A percentile compares a stretch with the other conserved stretches of the same genome.
These are phyloP conservation scores for Cotoneaster glaucophyllus DNA, from an alignment of 306 rosid species.

Conservation along the genomic window DNA sequence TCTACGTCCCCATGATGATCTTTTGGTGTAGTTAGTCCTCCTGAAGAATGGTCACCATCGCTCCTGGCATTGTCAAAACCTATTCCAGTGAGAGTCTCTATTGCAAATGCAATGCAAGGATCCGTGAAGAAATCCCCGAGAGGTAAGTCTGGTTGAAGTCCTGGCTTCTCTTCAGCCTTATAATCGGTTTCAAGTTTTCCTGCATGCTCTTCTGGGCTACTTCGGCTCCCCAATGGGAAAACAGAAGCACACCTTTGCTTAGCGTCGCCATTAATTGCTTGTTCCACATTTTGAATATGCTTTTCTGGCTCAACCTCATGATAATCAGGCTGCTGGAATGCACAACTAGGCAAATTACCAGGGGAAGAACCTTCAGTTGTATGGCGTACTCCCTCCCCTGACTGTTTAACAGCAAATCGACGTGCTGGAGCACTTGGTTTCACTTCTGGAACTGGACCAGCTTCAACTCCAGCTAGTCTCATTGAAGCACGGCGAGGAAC, in stretches of 20 bases:
- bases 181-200: slow-evolving; percentile 20
- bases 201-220: slow-evolving; percentile 5
- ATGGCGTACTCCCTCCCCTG: slow-evolving; percentile 17
- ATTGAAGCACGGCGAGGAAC: slow-evolving; percentile 80
- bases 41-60: slow-evolving; percentile 19
- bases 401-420: slow-evolving; percentile 31
- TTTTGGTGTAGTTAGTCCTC: slow-evolving; percentile 12
- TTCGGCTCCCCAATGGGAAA: slow-evolving; percentile 17
- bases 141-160: slow-evolving; percentile 33
- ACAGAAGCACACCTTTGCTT: slow-evolving; percentile 8
- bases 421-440: slow-evolving; percentile 32
- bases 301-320: slow-evolving; percentile 13
- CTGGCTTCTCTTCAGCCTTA: slow-evolving; percentile 26
- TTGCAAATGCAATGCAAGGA: slow-evolving; percentile 91
- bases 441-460: slow-evolving; percentile 52
- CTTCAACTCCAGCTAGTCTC: slow-evolving; percentile 80
- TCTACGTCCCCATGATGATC: slow-evolving; percentile 18
- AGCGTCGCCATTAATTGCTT: slow-evolving; percentile 4
- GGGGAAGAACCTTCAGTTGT: slow-evolving; percentile 21
- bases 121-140: slow-evolving; percentile 58
- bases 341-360: slow-evolving; percentile 11
- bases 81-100: slow-evolving; percentile 65
- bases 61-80: slow-evolving; percentile 31
- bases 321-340: slow-evolving; percentile 12
- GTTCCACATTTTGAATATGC: slow-evolving; percentile 13